Evolutionary conservation across 208 protist species (phyloP), one percentile per base, ranked within the genome.

Genomic region (Trypanosomatidae sp.): DNA sequence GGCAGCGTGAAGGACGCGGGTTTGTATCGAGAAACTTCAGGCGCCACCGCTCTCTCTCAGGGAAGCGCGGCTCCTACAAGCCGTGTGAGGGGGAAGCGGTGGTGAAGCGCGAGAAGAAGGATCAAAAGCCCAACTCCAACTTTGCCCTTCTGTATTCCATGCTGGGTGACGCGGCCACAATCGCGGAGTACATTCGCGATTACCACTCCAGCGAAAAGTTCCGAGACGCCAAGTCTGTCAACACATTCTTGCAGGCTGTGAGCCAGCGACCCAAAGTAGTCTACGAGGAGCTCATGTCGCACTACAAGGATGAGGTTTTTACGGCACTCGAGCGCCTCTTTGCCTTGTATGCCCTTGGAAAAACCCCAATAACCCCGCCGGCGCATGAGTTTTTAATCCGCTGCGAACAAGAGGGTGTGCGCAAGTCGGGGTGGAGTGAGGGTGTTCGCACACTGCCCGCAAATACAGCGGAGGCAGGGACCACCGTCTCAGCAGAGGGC

Each of bases 311-410:
- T 3, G 79, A 90, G 52, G 82, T 94, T 0, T 73, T 83, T 25
- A 71, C 83, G 2, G 59, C 87, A 7, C 80, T 97, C 1, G 88
- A 93, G 70, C 77, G 81, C 25, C 77, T 96, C 71, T 86, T 88
- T 70, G 75, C 87, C 28, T 36, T 92, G 36, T 91, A 85, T 70
- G 83, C 85, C 13, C 58, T 83, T 36, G 76, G 77, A n/a, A 83
- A 82, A 33, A 62, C 66, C 7, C 47, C 79, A 1, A 81, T 92
- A 66, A 71, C 58, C 12, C 88, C 90, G 0, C 55, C 82, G 6
- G 85, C 81, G 19, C 92, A 95, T 70, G 90, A 97, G 71, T 97
- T 93, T 71, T 59, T 94, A 25, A 91, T 97, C 58, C 92, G 90
- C 59, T 95, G 90, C 66, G 90, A 97, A 66, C 81, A 92, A 66